A percentile compares a stretch with the other conserved stretches of the same genome.
Evolutionary conservation across 768 basidiomycete species (phyloP).

Genomic region (Lentinula sp.): DNA sequence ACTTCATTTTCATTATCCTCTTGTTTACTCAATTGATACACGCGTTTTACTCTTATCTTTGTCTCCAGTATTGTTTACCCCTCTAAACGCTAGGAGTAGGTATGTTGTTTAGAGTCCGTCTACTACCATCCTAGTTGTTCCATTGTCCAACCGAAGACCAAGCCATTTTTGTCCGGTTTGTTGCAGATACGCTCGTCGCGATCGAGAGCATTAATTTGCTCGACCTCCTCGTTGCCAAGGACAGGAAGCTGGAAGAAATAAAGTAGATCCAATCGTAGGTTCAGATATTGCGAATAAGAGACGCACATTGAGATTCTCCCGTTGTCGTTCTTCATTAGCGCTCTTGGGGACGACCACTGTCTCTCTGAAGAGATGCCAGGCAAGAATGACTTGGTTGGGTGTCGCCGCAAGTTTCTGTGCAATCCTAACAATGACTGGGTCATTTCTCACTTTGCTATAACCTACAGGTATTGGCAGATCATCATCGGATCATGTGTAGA

Average conservation of each 20-base stretch:
- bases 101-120: too few relatives aligned
- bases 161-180: conserved; percentile 19
- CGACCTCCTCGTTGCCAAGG: conserved; percentile 25
- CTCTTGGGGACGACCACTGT: conserved; percentile 43
- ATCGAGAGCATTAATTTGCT: conserved; percentile 23
- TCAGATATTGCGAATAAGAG: neutral
- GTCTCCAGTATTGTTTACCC: too few relatives aligned
- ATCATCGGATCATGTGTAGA: neutral
- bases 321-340: conserved; percentile 37
- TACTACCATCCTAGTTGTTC: conserved; percentile 34
- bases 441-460: conserved; percentile 34
- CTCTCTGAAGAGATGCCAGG: conserved; percentile 45
- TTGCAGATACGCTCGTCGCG: conserved; percentile 26
- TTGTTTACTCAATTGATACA: too few relatives aligned
- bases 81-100: too few relatives aligned
- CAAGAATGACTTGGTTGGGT: conserved; percentile 41
- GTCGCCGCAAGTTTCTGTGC: conserved; percentile 41
- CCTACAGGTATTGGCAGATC: conserved; percentile 21
- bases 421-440: conserved; percentile 37
- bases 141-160: conserved; percentile 28
- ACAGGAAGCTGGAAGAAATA: conserved; percentile 19
- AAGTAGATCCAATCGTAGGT: neutral
- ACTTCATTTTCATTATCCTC: too few relatives aligned
- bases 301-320: conserved; percentile 42
- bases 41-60: too few relatives aligned